phyloP scores from a whole-genome alignment of 1,139 yeast genomes.

The Blastobotrys illinoisensis region DNA sequence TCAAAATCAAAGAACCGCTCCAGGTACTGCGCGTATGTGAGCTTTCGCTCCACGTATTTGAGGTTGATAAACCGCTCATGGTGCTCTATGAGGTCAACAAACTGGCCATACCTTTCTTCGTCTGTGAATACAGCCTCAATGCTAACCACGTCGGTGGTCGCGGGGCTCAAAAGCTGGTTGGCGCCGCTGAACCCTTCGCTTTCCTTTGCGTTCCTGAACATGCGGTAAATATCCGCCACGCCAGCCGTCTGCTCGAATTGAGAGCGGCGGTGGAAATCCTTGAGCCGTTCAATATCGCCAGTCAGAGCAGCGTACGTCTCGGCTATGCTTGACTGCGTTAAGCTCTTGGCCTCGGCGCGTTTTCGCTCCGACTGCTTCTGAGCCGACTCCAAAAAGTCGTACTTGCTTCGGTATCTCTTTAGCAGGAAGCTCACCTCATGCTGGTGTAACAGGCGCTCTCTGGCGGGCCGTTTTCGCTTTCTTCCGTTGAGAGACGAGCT shows the following conservation, averaged over 20 bases:
- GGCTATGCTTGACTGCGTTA: constrained; percentile 11
- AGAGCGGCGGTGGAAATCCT: not conserved
- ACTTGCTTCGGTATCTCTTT: constrained; percentile 42
- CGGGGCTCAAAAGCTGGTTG: constrained; percentile 16
- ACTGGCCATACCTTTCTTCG: constrained; percentile 62
- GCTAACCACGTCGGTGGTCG: constrained; percentile 45
- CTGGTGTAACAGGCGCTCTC: constrained; percentile 53
- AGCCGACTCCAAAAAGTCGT: constrained; percentile 18
- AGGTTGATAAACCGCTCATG: constrained; percentile 51
- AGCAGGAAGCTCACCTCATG: constrained; percentile 60
- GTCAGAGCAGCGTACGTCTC: constrained; percentile 4
- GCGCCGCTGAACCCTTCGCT: not conserved
- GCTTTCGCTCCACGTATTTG: constrained; percentile 25
- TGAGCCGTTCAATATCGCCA: constrained; percentile 5
- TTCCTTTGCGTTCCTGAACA: constrained; percentile 5
- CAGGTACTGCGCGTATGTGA: constrained; percentile 50
- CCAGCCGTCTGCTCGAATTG: constrained; percentile 1
- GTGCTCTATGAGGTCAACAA: constrained; percentile 49
- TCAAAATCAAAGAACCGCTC: constrained; percentile 42
- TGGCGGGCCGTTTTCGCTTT: constrained; percentile 38
- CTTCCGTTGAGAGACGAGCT: constrained; percentile 29
- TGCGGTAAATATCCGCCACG: constrained; percentile 3
- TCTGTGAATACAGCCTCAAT: constrained; percentile 48
- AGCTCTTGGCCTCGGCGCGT: constrained; percentile 4
- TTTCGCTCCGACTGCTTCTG: not conserved